These are phyloP conservation scores for Lippia alba DNA, from an alignment of 305 asterid species.

Conservation along the genomic window DNA sequence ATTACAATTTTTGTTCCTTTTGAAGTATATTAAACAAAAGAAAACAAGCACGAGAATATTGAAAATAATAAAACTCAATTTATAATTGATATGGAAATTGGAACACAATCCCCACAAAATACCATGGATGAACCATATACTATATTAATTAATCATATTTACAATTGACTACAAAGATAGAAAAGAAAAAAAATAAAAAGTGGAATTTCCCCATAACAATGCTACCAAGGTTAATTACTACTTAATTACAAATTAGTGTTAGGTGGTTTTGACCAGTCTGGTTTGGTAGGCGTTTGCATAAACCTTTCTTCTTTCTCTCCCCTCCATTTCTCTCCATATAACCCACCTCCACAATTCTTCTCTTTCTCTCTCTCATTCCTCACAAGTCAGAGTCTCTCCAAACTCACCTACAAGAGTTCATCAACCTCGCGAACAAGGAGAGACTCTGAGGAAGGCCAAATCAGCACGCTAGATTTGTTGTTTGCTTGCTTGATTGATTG, in stretches of 20 bases:
- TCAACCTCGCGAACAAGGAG: slow-evolving; percentile 31
- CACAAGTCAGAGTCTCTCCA: slow-evolving; percentile 48
- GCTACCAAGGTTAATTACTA: slow-evolving; percentile 31
- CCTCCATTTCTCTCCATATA: slow-evolving; percentile 29
- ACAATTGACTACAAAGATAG: neutral
- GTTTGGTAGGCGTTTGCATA: slow-evolving; percentile 45
- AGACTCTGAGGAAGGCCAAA: slow-evolving; percentile 30
- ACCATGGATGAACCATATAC: too few relatives aligned
- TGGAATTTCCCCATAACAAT: slow-evolving; percentile 5
- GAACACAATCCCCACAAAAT: too few relatives aligned
- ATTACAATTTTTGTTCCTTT: too few relatives aligned
- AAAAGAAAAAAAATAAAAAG: neutral
- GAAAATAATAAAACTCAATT: neutral
- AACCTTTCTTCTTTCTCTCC: slow-evolving; percentile 3
- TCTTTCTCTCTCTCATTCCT: slow-evolving; percentile 19
- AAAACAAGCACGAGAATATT: neutral
- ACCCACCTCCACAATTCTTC: slow-evolving; percentile 32
- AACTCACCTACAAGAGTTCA: slow-evolving; percentile 39
- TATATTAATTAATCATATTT: too few relatives aligned
- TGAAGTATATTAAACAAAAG: too few relatives aligned
- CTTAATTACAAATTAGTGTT: slow-evolving; percentile 28
- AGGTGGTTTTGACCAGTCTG: slow-evolving; percentile 53
- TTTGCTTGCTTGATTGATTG: neutral
- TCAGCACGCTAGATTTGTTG: neutral
- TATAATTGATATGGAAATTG: too few relatives aligned